Base-by-base conservation (phyloP, 345 rosid species). In the Fremontodendron californicum region DNA sequence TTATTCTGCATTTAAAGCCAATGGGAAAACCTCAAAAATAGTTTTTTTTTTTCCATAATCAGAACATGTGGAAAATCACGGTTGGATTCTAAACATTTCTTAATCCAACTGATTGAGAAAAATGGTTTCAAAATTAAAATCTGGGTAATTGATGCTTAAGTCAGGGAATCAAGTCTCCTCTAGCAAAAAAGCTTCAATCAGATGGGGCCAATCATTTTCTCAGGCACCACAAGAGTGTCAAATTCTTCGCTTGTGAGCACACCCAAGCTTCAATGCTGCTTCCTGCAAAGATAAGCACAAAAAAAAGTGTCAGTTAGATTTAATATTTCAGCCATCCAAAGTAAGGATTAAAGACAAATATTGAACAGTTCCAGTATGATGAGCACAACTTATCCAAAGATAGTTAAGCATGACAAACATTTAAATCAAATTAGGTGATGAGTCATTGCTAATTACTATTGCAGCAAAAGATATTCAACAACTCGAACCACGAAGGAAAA, bases 141-240 rank as follows among this genome's bases (percentile, higher is more conserved):
- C 66, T 46, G 23, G 43, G 15, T 10, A 27, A 45, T 27, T 39
- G 75, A 78, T 40, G 8, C 76, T 21, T n/a, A 73, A 68, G 61
- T 51, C 67, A 29, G 52, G 48, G 31, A 29, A 58, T 70, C 27
- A 4, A 72, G 29, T 11, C 11, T 48, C 29, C 5, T 33, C 25
- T 45, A 3, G 2, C 37, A 12, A 60, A 6, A 8, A 18, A 64
- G 33, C 43, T 33, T 93, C 82, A 90, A 78, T 82, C 88, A 11
- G 93, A 82, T 68, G 98, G 98, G 98, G 71, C 98, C n/a, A n/a
- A n/a, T n/a, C n/a, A n/a, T n/a, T n/a, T n/a, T n/a, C n/a, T n/a
- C n/a, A n/a, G n/a, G n/a, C 97, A 94, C 98, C 74, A 95, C 99
- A 43, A 95, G 98, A 27, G 57, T 84, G 75, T 95, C 98, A 77